Evolutionary conservation across 345 rosid genomes (phyloP), one percentile per base, ranked within the genome.

Genomic region (Citropsis articulata): DNA sequence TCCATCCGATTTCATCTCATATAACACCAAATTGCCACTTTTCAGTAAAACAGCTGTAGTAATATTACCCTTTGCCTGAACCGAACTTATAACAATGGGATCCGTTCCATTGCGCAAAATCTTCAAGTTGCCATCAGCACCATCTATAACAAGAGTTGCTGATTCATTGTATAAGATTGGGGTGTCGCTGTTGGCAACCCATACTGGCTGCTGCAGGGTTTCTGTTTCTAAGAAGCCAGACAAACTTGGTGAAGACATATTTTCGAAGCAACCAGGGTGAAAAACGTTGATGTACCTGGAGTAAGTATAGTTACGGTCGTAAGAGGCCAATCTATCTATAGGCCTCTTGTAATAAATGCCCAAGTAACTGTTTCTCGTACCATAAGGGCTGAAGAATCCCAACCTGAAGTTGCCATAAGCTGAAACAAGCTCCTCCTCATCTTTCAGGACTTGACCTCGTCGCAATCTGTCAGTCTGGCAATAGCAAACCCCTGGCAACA

Each of bases 21-120:
- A 77, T 0, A 84, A 85, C 68, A 86, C 81, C 38, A 86, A 77
- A 66, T 86, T 84, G 30, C 89, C 89, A 31, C 0, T 18, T 21
- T 75, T 36, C 9, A 33, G 7, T 6, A 71, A 19, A 4, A 38
- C 55, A 33, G 68, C 77, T 28, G 48, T 75, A 2, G 55, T 64
- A 22, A 69, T 62, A n/a, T 75, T 69, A 16, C 79, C n/a, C 0
- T 38, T 25, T 61, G 2, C 24, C 27, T 9, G 28, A 40, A 75
- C 22, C 36, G 36, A 42, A 69, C 35, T 45, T 78, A 78, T 24
- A 55, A 21, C 66, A 35, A 35, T 36, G 30, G 35, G 56, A 38
- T 18, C 28, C 40, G 1, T 33, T 24, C n/a, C 8, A 1, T 6
- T 53, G 69, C 14, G 9, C 7, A 57, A 55, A n/a, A 30, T 40